A percentile compares a stretch with the other conserved stretches of the same genome.
Evolutionary conservation across 139 green algal genomes (phyloP).

Genomic region (Microglena sp.): DNA sequence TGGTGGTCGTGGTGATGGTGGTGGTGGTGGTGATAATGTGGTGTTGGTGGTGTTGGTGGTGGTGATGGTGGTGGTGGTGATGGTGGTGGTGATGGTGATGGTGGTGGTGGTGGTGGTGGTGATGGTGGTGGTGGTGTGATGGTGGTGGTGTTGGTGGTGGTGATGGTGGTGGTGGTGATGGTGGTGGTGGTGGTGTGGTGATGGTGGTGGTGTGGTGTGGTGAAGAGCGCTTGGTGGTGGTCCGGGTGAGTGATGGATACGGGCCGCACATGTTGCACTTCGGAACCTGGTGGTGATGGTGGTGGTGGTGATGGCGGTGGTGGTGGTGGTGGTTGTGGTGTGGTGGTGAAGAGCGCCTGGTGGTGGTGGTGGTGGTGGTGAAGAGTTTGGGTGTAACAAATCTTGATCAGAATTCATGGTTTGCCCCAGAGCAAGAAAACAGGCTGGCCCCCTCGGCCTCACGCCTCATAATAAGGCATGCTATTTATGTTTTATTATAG

Average conservation of each 20-base stretch:
- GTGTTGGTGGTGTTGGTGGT: neutral
- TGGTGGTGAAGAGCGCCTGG: too few species aligned
- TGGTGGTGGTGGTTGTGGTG: too few species aligned
- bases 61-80: neutral
- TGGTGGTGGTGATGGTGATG: neutral
- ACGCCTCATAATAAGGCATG: too few species aligned
- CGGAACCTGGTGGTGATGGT: conserved; percentile 34
- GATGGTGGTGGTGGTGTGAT: neutral
- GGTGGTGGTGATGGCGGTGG: neutral
- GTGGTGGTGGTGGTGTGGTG: neutral
- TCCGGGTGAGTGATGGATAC: conserved; percentile 89
- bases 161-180: neutral
- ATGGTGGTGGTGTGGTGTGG: neutral
- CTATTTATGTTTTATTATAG: too few species aligned
- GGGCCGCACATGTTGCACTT: conserved; percentile 69
- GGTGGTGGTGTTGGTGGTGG: neutral
- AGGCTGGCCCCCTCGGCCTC: too few species aligned
- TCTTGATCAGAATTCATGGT: too few species aligned
- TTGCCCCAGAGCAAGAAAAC: too few species aligned
- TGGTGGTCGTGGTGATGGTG: neutral
- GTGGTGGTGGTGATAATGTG: neutral
- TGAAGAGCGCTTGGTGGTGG: conserved; percentile 48
- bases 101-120: neutral
- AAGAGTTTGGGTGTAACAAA: conserved; percentile 56
- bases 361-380: too few species aligned